These are phyloP conservation scores for Claviceps sp. DNA, from an alignment of 2,329 filamentous ascomycete genomes.

Conservation along the genomic window DNA sequence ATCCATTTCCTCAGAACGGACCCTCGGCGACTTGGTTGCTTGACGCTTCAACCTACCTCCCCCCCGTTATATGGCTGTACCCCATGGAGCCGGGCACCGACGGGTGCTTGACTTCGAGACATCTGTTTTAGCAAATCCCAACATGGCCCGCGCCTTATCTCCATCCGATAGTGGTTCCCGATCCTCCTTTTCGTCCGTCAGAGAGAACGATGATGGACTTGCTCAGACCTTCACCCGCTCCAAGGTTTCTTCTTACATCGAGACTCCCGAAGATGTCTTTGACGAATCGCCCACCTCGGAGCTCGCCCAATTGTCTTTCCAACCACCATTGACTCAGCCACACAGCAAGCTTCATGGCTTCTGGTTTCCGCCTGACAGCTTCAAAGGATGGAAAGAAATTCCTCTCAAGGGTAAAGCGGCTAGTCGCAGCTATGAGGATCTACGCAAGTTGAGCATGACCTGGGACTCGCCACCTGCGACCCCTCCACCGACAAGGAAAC, in stretches of 20 bases:
- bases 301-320: slow-evolving; percentile 32
- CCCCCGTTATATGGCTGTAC: slow-evolving; percentile 14
- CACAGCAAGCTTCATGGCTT: slow-evolving; percentile 43
- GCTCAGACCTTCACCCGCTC: slow-evolving; percentile 50
- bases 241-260: slow-evolving; percentile 46
- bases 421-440: slow-evolving; percentile 48
- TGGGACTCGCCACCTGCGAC: slow-evolving; percentile 33
- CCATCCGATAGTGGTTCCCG: slow-evolving; percentile 29
- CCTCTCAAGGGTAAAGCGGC: slow-evolving; percentile 43
- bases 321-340: slow-evolving; percentile 40
- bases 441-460: slow-evolving; percentile 40
- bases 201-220: slow-evolving; percentile 44
- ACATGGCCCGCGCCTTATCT: slow-evolving; percentile 24
- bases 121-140: slow-evolving; percentile 21
- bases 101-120: slow-evolving; percentile 21
- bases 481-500: slow-evolving; percentile 19
- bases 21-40: not conserved
- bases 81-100: slow-evolving; percentile 15
- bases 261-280: slow-evolving; percentile 37
- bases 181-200: slow-evolving; percentile 49
- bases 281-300: slow-evolving; percentile 31
- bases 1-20: not conserved
- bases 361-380: slow-evolving; percentile 44
- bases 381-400: slow-evolving; percentile 51
- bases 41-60: not conserved